Conservation (phyloP, 2,329 filamentous ascomycete genomes). For the Botrytis hyacinthi region DNA sequence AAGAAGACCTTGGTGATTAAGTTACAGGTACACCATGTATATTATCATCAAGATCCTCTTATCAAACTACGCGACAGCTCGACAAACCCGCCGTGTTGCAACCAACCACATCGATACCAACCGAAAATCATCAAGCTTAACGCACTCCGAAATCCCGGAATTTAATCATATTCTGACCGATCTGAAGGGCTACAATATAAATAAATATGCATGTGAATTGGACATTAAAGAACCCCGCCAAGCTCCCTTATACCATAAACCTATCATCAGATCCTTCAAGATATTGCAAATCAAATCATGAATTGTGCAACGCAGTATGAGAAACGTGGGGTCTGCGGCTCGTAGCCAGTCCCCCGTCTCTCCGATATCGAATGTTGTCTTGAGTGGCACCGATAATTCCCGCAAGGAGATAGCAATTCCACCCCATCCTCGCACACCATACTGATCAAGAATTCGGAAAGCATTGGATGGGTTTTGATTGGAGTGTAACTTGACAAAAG, state of each 20-base stretch:
- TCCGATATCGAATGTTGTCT: conserved; percentile 18
- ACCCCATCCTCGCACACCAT: not conserved
- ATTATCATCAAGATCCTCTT: not conserved
- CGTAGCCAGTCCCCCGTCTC: conserved; percentile 8
- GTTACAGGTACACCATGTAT: conserved; percentile 2
- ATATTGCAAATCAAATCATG: conserved; percentile 14
- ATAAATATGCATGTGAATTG: not conserved
- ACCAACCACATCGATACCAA: not conserved
- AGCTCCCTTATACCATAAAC: not conserved
- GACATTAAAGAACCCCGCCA: not conserved
- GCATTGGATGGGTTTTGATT: not conserved
- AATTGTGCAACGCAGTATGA: conserved; percentile 7
- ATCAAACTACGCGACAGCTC: not conserved
- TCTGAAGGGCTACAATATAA: conserved; percentile 2
- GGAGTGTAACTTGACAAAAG: not conserved
- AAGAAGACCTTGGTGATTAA: not conserved
- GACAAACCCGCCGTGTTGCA: conserved; percentile 6
- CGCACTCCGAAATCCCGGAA: conserved; percentile 4
- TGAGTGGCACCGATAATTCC: conserved; percentile 6
- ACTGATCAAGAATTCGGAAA: not conserved
- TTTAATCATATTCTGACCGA: conserved; percentile 17
- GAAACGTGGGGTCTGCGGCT: conserved; percentile 17
- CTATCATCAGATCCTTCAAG: conserved; percentile 1
- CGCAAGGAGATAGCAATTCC: not conserved
- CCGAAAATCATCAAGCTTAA: not conserved